A percentile compares a stretch with the other conserved stretches of the same genome.
Evolutionary conservation across 1,139 yeast genomes (phyloP).

Genomic region (Meyerozyma sp.): DNA sequence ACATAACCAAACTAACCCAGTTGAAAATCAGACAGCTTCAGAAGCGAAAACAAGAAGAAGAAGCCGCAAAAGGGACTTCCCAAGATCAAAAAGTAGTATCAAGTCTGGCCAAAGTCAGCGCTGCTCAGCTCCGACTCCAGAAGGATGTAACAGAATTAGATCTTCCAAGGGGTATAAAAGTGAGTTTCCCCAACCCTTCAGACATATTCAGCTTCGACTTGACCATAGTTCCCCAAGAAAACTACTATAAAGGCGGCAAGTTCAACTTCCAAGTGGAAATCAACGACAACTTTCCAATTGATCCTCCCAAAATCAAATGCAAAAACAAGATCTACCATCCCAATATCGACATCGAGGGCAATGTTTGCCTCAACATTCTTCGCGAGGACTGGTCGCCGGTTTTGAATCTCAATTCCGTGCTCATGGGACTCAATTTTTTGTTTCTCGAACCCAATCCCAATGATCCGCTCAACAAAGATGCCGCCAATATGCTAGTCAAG

Average conservation of each 20-base stretch:
- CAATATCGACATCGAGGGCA: constrained; percentile 85
- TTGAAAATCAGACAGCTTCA: constrained; percentile 56
- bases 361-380: constrained; percentile 83
- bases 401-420: constrained; percentile 69
- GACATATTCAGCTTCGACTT: constrained; percentile 61
- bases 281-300: constrained; percentile 78
- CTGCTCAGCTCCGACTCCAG: constrained; percentile 53
- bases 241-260: constrained; percentile 65
- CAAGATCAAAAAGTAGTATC: constrained; percentile 6
- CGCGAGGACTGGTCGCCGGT: constrained; percentile 98
- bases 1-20: constrained; percentile 15
- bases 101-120: constrained; percentile 24
- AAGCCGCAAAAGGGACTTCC: constrained; percentile 13
- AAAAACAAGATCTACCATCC: constrained; percentile 81
- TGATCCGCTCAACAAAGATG: constrained; percentile 89
- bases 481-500: constrained; percentile 69
- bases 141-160: constrained; percentile 67
- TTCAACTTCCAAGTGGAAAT: constrained; percentile 65
- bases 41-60: constrained; percentile 49
- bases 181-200: constrained; percentile 51
- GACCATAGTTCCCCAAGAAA: constrained; percentile 67
- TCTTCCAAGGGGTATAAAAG: constrained; percentile 57
- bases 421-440: constrained; percentile 80
- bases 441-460: constrained; percentile 88
- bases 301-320: constrained; percentile 83